phyloP scores from a whole-genome alignment of 1,284 basidiomycete species.

The Xerocomus nothofagi region DNA sequence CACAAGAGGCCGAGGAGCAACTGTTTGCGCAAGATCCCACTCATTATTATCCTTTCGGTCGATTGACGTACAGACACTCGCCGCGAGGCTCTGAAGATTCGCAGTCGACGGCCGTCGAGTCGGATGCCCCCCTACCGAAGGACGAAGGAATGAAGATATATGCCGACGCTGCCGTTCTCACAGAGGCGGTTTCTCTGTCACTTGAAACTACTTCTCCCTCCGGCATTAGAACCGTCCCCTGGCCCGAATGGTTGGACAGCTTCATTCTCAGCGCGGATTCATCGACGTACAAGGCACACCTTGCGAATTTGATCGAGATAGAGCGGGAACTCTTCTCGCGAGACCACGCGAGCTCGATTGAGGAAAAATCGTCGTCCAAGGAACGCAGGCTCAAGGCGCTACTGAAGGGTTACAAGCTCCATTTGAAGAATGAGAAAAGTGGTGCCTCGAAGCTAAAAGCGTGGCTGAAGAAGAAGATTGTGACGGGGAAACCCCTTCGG shows the following conservation, averaged over 20 bases:
- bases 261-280: slow-evolving; percentile 38
- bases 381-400: slow-evolving; percentile 39
- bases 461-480: slow-evolving; percentile 63
- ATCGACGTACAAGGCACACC: slow-evolving; percentile 37
- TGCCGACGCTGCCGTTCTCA: slow-evolving; percentile 25
- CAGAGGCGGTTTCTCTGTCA: slow-evolving; percentile 17
- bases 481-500: slow-evolving; percentile 37
- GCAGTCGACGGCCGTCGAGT: slow-evolving; percentile 46
- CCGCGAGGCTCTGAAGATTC: slow-evolving; percentile 58
- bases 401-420: slow-evolving; percentile 42
- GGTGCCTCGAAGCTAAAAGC: slow-evolving; percentile 52
- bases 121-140: slow-evolving; percentile 21
- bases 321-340: slow-evolving; percentile 38
- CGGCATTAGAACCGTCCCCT: slow-evolving; percentile 34
- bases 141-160: slow-evolving; percentile 21
- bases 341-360: slow-evolving; percentile 27
- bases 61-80: slow-evolving; percentile 30
- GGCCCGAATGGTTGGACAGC: slow-evolving; percentile 41
- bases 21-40: slow-evolving; percentile 19
- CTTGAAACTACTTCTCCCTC: slow-evolving; percentile 26
- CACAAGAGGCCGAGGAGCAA: slow-evolving; percentile 44
- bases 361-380: slow-evolving; percentile 33
- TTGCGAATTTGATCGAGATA: slow-evolving; percentile 39
- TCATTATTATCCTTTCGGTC: slow-evolving; percentile 36
- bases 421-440: slow-evolving; percentile 35